These are phyloP conservation scores for Magnolia sinica DNA, from an alignment of 164 flowering plant genomes.

Conservation along the genomic window DNA sequence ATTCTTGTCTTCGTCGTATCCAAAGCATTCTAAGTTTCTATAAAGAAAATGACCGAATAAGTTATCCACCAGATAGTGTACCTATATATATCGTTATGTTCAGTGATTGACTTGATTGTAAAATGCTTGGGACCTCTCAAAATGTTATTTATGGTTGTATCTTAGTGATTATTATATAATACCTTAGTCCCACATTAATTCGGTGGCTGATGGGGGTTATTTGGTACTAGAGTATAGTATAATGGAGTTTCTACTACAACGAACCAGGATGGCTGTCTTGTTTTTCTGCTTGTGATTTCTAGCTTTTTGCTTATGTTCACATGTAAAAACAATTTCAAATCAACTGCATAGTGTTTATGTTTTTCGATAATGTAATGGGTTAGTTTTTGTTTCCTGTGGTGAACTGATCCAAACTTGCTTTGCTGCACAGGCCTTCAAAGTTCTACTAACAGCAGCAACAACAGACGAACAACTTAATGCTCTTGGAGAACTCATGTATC, in stretches of 20 bases:
- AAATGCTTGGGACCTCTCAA: no score
- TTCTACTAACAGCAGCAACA: slow-evolving; percentile 64
- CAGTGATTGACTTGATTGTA: no score
- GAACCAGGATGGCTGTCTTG: background rate
- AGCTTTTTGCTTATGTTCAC: background rate
- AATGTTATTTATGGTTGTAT: no score
- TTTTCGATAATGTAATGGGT: background rate
- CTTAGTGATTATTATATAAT: no score
- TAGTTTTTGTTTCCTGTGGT: background rate
- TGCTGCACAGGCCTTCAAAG: slow-evolving; percentile 70
- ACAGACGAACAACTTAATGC: slow-evolving; percentile 80
- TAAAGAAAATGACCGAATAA: no score
- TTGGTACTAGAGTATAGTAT: no score
- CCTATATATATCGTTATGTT: no score
- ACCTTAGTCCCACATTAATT: no score
- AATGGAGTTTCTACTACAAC: background rate
- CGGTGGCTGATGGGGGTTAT: no score
- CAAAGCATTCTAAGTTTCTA: no score
- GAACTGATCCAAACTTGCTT: background rate
- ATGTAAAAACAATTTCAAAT: background rate
- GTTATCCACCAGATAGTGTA: no score
- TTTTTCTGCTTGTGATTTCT: background rate
- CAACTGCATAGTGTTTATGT: background rate
- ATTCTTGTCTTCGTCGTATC: no score
- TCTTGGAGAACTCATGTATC: slow-evolving; percentile 89